A percentile compares a stretch with the other conserved stretches of the same genome.
phyloP scores from a whole-genome alignment of 129 eudicot genomes.

The Chrysanthemum makinoi region DNA sequence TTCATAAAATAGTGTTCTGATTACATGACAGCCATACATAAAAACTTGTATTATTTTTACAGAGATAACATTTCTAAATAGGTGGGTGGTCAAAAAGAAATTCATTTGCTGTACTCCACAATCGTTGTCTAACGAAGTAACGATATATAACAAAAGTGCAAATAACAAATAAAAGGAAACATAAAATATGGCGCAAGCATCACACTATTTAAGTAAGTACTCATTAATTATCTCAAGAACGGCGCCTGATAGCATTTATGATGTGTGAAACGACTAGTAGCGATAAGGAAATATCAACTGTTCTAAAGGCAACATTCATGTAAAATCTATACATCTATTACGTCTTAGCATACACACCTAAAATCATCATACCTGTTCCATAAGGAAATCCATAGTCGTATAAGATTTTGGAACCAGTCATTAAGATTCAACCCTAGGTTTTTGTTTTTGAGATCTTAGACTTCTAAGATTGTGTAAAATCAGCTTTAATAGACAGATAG shows the following conservation, averaged over 20 bases:
- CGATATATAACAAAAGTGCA: not conserved
- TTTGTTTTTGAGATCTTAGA: too few relatives aligned
- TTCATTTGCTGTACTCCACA: not conserved
- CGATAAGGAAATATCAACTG: not conserved
- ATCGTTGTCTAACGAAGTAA: not conserved
- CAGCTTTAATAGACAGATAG: too few relatives aligned
- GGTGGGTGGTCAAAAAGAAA: not conserved
- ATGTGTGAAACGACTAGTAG: constrained; percentile 8
- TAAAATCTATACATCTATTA: too few relatives aligned
- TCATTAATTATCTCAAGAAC: constrained; percentile 10
- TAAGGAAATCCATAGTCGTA: too few relatives aligned
- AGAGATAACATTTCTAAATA: not conserved
- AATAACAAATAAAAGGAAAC: constrained; percentile 8
- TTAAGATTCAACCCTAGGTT: too few relatives aligned
- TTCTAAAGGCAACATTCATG: too few relatives aligned
- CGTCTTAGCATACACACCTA: too few relatives aligned
- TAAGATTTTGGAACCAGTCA: too few relatives aligned
- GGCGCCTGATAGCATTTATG: not conserved
- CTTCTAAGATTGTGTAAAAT: too few relatives aligned
- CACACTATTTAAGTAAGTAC: constrained; percentile 12
- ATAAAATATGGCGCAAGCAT: not conserved
- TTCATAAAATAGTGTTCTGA: too few relatives aligned
- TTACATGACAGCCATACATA: too few relatives aligned
- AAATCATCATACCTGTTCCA: too few relatives aligned
- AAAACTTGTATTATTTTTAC: not conserved